phyloP scores from a whole-genome alignment of 768 basidiomycete genomes.

The Suillus spraguei region DNA sequence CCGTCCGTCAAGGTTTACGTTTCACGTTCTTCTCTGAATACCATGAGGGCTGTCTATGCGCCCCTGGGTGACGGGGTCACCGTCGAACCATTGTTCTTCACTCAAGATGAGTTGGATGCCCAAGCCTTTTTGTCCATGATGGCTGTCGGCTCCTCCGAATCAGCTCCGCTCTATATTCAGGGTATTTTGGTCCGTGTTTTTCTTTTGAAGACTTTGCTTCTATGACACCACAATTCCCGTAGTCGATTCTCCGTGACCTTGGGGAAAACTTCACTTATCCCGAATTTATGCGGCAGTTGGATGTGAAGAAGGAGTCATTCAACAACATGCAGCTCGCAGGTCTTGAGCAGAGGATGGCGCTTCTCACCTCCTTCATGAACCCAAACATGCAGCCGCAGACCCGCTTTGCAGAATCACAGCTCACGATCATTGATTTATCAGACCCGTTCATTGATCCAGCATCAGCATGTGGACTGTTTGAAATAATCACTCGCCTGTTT shows the following conservation, averaged over 20 bases:
- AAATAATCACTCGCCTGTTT: conserved; percentile 68
- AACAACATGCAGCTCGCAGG: conserved; percentile 57
- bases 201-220: not conserved
- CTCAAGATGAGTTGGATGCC: conserved; percentile 65
- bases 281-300: conserved; percentile 50
- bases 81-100: conserved; percentile 58
- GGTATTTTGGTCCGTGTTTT: conserved; percentile 53
- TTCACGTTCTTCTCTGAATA: conserved; percentile 60
- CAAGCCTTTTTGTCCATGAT: conserved; percentile 75
- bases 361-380: conserved; percentile 62
- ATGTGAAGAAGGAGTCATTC: conserved; percentile 50
- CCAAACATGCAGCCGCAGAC: conserved; percentile 35
- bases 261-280: conserved; percentile 60
- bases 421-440: conserved; percentile 72
- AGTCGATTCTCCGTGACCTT: conserved; percentile 64
- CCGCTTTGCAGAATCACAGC: conserved; percentile 56
- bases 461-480: conserved; percentile 70
- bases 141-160: conserved; percentile 63
- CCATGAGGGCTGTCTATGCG: conserved; percentile 59
- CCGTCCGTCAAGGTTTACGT: conserved; percentile 54
- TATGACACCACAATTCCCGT: conserved; percentile 11
- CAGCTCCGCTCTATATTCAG: conserved; percentile 71
- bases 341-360: conserved; percentile 63
- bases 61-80: conserved; percentile 49
- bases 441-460: conserved; percentile 72